Evolutionary conservation across 768 basidiomycete genomes (phyloP), one percentile per base, ranked within the genome.

Genomic region (Amanita fuliginea): DNA sequence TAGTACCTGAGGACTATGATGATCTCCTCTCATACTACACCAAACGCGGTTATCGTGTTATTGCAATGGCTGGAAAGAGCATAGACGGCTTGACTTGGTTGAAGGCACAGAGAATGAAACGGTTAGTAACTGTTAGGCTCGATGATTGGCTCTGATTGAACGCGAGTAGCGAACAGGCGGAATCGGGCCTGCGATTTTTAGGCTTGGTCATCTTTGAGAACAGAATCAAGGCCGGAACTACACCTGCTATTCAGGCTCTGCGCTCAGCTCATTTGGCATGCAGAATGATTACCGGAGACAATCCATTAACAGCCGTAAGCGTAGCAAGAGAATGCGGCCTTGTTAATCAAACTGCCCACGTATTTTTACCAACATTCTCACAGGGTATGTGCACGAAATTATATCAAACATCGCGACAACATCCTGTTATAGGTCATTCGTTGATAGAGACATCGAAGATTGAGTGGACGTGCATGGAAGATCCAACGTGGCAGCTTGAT

Each of bases 191-290:
- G 6, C 81, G 80, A 49, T 99, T 99, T 70, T 76, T 98, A 13
- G 96, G 96, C 2, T 70, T 99, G 32, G 83, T 98, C 59, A 94
- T 99, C 53, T 99, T 99, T 59, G 96, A 99, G 65, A 99, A 99
- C 69, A 88, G 95, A 67, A 70, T 99, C 53, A 99, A 99, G 59
- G 80, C 86, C 3, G 92, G 87, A 6, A 97, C 95, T 0, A 72
- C 88, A 0, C 85, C 91, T 28, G 91, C 87, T 6, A 96, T 99
- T 40, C 85, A 91, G 53, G 82, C 83, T 0, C 74, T 99, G 13
- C 82, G 93, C 46, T 73, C 77, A 1, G 96, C 96, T 1, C 92
- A 97, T 67, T 67, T 99, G 33, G 87, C 91, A 16, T 94, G 91
- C 58, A 75, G 94, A 55, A 98, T 99, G 96, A 94, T 96, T 45